Conservation (phyloP, 768 basidiomycete genomes). For the Baorangia bicolor region DNA sequence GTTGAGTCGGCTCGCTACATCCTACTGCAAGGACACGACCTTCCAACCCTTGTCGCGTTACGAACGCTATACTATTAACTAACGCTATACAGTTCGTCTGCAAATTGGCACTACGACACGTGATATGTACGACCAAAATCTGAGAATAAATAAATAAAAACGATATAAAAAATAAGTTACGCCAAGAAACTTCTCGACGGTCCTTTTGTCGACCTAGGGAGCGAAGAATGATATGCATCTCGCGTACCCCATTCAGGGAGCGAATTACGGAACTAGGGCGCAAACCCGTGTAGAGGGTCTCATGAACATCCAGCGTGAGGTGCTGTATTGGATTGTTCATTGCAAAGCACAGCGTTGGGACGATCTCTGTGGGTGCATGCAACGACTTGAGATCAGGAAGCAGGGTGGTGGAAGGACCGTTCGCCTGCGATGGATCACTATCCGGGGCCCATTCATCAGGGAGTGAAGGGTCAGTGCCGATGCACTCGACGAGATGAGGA, state of each 20-base stretch:
- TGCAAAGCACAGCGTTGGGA: constrained; percentile 18
- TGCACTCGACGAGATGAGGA: constrained; percentile 24
- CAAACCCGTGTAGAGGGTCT: constrained; percentile 30
- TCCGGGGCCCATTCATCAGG: constrained; percentile 10
- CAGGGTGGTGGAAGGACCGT: background rate
- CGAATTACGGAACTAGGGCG: constrained; percentile 29
- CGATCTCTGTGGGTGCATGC: constrained; percentile 27
- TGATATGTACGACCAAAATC: background rate
- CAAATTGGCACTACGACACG: background rate
- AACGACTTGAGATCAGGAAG: constrained; percentile 29
- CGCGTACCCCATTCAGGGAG: constrained; percentile 26
- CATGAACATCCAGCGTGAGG: constrained; percentile 26
- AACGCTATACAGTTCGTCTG: background rate
- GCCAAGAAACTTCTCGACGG: constrained; percentile 32
- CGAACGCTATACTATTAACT: background rate
- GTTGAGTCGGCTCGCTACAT: no score
- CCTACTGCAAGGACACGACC: no score
- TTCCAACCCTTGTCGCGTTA: no score
- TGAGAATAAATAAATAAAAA: background rate
- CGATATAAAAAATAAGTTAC: constrained; percentile 1
- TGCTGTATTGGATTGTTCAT: constrained; percentile 17
- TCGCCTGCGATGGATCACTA: background rate
- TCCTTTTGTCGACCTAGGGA: constrained; percentile 34
- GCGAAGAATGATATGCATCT: constrained; percentile 31
- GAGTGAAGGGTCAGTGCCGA: background rate